Base-by-base conservation (phyloP, 192 early-diverging fungal genomes). In the Mortierella claussenii region DNA sequence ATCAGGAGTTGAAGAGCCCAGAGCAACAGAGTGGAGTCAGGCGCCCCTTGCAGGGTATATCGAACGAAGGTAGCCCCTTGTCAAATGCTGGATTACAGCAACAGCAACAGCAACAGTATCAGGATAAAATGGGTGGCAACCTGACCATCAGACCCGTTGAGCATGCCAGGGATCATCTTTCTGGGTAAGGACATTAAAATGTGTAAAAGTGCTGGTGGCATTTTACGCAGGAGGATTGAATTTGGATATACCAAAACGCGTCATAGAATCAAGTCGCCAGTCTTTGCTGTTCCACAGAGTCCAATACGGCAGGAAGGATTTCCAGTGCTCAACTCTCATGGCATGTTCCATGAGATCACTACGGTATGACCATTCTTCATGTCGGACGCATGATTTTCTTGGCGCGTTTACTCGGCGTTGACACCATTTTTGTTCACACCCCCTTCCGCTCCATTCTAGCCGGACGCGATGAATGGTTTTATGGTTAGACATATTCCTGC, bases 311-410 rank as follows among this genome's bases (percentile, higher is more conserved):
- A 28, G 10, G 63, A 76, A 43, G 65, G 73, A 5, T 60, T 62
- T 20, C 73, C 64, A 11, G 28, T 62, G 6, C 33, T 76, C 21
- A 76, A 67, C 59, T 7, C 52, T 4, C 45, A 34, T 10, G 61
- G 33, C 13, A 73, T 81, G 33, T 86, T 86, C 40, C 83, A 86
- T 62, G 84, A 86, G 55, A 86, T 86, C 36, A 81, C 80, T 8
- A 76, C 75, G 65, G 84, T 83, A 79, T 42, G 64, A 23, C 17
- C 5, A 15, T 18, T 28, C 12, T 30, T 20, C n/a, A n/a, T n/a
- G n/a, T n/a, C n/a, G n/a, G n/a, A n/a, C n/a, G n/a, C n/a, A n/a
- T n/a, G n/a, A n/a, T n/a, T n/a, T n/a, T n/a, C n/a, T n/a, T n/a
- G n/a, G n/a, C n/a, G n/a, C n/a, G n/a, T n/a, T n/a, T n/a, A n/a